Evolutionary conservation across 306 rosid species (phyloP), one percentile per base, ranked within the genome.

Genomic region (Quercus ilex): DNA sequence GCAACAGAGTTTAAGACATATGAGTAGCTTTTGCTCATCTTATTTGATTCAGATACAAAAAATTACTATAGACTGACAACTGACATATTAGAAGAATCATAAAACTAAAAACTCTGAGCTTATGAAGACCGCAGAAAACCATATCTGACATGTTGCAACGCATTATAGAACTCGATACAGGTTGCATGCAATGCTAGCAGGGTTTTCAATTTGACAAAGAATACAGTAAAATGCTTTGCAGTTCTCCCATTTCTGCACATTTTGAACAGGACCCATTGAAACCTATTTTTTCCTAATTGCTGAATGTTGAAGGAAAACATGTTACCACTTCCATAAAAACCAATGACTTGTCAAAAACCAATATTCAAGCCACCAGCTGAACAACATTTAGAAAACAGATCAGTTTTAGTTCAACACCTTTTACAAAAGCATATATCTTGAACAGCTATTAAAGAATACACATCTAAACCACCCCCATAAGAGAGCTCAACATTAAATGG

Each of bases 361-460:
- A 82, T 55, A 52, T 52, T 4, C 8, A 74, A 18, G 67, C 58
- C 8, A 56, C 25, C 31, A 28, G 11, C 64, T 23, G 21, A 28
- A 26, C 38, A 73, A 65, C 49, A 67, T 67, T 33, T 17, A 33
- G 26, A 33, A 33, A 23, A 35, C 15, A 11, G 25, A 49, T 57
- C 68, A 33, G 25, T n/a, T 52, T 46, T 43, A 6, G 43, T 73
- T 57, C 30, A 80, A 80, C 60, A 74, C 52, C 78, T 67, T 30
- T 52, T 18, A 56, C 76, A 38, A 17, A 35, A 26, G 31, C 49
- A 43, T 74, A 43, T 80, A 70, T 55, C 64, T 55, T 57, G 72
- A 38, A 55, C 35, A 56, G 43, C 46, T 63, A 28, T 62, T 21
- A 71, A 64, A 83, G 26, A 74, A 55, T 17, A 75, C 55, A 71